Evolutionary conservation across 2,329 filamentous ascomycete species (phyloP), one percentile per base, ranked within the genome.

Genomic region (Pleurostoma richardsiae): DNA sequence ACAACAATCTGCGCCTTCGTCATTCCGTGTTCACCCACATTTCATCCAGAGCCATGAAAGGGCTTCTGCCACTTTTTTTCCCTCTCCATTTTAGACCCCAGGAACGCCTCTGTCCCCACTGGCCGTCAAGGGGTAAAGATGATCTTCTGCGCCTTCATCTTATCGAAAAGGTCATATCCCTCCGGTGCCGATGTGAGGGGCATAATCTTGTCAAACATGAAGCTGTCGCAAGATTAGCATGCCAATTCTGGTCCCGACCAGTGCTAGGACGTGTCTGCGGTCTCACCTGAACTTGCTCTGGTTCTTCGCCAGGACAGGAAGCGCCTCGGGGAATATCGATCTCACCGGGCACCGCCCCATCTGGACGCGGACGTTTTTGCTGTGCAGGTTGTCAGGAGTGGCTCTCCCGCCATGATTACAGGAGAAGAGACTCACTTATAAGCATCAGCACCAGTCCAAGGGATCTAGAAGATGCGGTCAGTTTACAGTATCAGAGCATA

Each of bases 261-360:
- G 19, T 19, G 19, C 19, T 19, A 2, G 19, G 19, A 19, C 19
- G 19, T 19, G 19, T 19, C 19, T 19, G 19, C 19, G 19, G 19
- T 65, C 79, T 59, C 69, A 88, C 85, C 78, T 75, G 46, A 89
- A 70, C 46, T 80, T 68, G 58, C 87, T 67, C 58, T 88, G 83
- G 49, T 83, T 85, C 63, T 80, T 78, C 56, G 79, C 80, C 49
- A 90, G 64, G 49, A 87, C 67, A 29, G 77, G 71, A 41, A 90
- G 68, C 7, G 86, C 82, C 49, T 85, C 74, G 10, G 76, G 68
- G 55, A 88, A 88, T 48, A 89, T 79, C 33, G 81, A 84, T 46
- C 85, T 75, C 10, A 90, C 86, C 3, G 86, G 86, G 59, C 86
- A 90, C 46, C 87, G 74, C 4, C 87, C 87, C 83, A 90, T 89